These are phyloP conservation scores for Ophiostoma piceae DNA, from an alignment of 2,329 filamentous ascomycete genomes.

Conservation along the genomic window DNA sequence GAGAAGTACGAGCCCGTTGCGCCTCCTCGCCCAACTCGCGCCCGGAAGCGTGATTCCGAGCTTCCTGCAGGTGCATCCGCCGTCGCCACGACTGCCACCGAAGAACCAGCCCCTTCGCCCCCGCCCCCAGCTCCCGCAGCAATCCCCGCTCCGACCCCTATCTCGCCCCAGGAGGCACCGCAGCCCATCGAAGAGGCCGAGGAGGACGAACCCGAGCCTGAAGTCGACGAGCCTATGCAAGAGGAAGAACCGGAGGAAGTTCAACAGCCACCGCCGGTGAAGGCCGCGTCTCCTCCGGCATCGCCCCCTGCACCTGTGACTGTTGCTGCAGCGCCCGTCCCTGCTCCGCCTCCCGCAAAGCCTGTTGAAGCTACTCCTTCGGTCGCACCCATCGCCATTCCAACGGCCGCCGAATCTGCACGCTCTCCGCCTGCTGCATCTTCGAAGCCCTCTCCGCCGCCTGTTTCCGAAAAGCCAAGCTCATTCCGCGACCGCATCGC, in stretches of 20 bases:
- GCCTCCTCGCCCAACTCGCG: conserved; percentile 75
- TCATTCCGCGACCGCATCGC: conserved; percentile 95
- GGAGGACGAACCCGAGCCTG: background rate
- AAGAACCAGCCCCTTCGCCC: conserved; percentile 27
- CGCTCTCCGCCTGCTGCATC: conserved; percentile 36
- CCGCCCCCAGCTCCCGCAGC: conserved; percentile 20
- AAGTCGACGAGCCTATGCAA: background rate
- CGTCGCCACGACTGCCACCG: conserved; percentile 27
- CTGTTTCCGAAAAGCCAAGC: conserved; percentile 66
- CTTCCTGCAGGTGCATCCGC: conserved; percentile 26
- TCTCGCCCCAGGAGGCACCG: background rate
- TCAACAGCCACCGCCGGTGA: conserved; percentile 1
- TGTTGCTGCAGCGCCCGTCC: background rate
- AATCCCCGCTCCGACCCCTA: background rate
- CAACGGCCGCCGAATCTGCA: conserved; percentile 38
- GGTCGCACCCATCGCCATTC: conserved; percentile 30
- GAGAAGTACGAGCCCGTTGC: conserved; percentile 90
- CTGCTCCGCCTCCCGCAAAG: conserved; percentile 27
- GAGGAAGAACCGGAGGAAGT: conserved; percentile 9
- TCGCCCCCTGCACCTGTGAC: conserved; percentile 11
- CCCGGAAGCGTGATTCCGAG: conserved; percentile 60
- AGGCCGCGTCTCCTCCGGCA: conserved; percentile 12
- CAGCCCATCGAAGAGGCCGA: background rate
- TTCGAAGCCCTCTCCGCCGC: conserved; percentile 49
- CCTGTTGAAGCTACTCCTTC: conserved; percentile 32